A percentile compares a stretch with the other conserved stretches of the same genome.
These are phyloP conservation scores for Lachancea thermotolerans DNA, from an alignment of 805 yeast species.

Conservation along the genomic window DNA sequence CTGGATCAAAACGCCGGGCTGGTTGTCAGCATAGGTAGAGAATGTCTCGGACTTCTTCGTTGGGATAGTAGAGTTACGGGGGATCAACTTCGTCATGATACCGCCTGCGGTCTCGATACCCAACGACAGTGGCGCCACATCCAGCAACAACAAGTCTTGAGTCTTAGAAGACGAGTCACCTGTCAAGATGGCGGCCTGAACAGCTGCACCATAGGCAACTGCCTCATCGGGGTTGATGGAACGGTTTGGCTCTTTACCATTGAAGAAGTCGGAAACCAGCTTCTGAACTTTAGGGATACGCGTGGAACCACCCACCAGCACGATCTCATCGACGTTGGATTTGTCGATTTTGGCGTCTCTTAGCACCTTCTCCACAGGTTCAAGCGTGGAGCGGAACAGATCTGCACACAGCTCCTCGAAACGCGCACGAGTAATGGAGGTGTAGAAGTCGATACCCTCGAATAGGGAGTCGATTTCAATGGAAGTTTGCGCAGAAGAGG, in stretches of 20 bases:
- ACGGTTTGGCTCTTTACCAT: slow-evolving; percentile 95
- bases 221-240: slow-evolving; percentile 98
- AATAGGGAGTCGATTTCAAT: slow-evolving; percentile 89
- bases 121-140: slow-evolving; percentile 94
- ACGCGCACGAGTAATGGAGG: slow-evolving; percentile 94
- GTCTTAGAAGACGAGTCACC: slow-evolving; percentile 97
- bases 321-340: slow-evolving; percentile 85
- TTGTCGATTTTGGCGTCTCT: slow-evolving; percentile 87
- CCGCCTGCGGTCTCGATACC: slow-evolving; percentile 99
- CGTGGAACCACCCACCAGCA: slow-evolving; percentile 95
- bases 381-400: slow-evolving; percentile 86
- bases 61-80: slow-evolving; percentile 95
- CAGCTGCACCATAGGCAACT: slow-evolving; percentile 99
- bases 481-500: slow-evolving; percentile 92
- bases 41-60: slow-evolving; percentile 95
- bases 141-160: slow-evolving; percentile 87
- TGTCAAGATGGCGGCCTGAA: slow-evolving; percentile 92
- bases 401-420: slow-evolving; percentile 95
- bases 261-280: slow-evolving; percentile 91
- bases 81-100: slow-evolving; percentile 95
- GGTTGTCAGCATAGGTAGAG: slow-evolving; percentile 96
- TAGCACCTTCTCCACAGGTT: slow-evolving; percentile 92
- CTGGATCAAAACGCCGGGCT: slow-evolving; percentile 97
- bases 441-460: slow-evolving; percentile 96
- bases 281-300: slow-evolving; percentile 97